A percentile compares a stretch with the other conserved stretches of the same genome.
Evolutionary conservation across 1,284 basidiomycete species (phyloP).

Genomic region (Cerrena zonata): DNA sequence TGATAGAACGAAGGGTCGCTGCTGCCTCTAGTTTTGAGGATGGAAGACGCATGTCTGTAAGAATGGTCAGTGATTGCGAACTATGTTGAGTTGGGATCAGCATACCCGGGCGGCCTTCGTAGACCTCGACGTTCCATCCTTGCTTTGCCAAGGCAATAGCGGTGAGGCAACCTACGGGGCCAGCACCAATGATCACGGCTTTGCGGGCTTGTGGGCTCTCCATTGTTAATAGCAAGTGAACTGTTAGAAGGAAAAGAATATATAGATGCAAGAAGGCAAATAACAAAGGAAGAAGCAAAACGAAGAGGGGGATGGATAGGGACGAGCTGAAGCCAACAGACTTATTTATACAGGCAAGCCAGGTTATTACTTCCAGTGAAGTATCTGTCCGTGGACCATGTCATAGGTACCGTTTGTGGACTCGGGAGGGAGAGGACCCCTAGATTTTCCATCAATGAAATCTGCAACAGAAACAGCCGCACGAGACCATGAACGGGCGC

Average conservation of each 20-base stretch:
- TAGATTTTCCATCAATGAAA: not conserved
- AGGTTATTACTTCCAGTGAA: too few species aligned
- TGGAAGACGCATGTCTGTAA: conserved; percentile 63
- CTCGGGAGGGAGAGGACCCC: too few species aligned
- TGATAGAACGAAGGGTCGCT: conserved; percentile 81
- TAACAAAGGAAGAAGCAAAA: not conserved
- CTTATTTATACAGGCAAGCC: too few species aligned
- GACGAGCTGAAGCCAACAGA: too few species aligned
- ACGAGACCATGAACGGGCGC: too few species aligned
- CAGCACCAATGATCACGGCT: conserved; percentile 74
- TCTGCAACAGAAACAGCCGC: not conserved
- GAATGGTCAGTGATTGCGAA: conserved; percentile 5
- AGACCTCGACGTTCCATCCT: conserved; percentile 85
- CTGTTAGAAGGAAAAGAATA: not conserved
- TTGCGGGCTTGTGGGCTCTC: conserved; percentile 26
- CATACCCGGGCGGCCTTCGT: conserved; percentile 81
- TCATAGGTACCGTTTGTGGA: too few species aligned
- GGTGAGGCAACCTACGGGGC: conserved; percentile 92
- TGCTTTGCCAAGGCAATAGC: conserved; percentile 81
- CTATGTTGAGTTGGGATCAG: conserved; percentile 6
- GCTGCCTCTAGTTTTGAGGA: conserved; percentile 51
- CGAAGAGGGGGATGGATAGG: not conserved
- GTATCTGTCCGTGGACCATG: too few species aligned
- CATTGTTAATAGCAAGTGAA: not conserved
- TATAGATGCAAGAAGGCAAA: not conserved